Conservation (phyloP, 352 stramenopile genomes). For the Phytophthora niederhauseri region DNA sequence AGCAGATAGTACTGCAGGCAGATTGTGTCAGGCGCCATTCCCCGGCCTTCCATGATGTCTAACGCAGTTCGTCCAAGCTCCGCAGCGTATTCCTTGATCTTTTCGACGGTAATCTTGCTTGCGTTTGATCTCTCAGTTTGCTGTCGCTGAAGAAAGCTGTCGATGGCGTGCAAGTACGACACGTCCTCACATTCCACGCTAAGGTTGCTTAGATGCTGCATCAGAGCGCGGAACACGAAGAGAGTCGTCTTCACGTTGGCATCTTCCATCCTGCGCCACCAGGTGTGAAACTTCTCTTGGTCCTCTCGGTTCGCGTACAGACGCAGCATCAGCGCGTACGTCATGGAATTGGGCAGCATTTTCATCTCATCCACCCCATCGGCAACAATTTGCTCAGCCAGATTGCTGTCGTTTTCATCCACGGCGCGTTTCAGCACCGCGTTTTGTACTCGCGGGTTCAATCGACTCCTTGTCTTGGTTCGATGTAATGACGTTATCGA, state of each 20-base stretch:
- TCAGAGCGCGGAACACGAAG: slow-evolving; percentile 61
- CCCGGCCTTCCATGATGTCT: slow-evolving; percentile 40
- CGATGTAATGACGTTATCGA: slow-evolving; percentile 54
- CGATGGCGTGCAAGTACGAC: slow-evolving; percentile 36
- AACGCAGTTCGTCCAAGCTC: slow-evolving; percentile 36
- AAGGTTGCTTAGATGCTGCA: slow-evolving; percentile 51
- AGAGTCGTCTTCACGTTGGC: slow-evolving; percentile 51
- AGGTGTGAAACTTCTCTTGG: slow-evolving; percentile 50
- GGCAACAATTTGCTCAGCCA: slow-evolving; percentile 61
- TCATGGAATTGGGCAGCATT: slow-evolving; percentile 70
- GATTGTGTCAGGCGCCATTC: slow-evolving; percentile 44
- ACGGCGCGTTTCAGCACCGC: slow-evolving; percentile 64
- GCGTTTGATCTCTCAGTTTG: neutral
- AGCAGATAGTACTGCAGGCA: slow-evolving; percentile 54
- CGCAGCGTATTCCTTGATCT: slow-evolving; percentile 22
- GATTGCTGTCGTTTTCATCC: slow-evolving; percentile 47
- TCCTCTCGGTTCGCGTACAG: slow-evolving; percentile 59
- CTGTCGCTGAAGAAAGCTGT: slow-evolving; percentile 34
- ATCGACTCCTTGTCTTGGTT: slow-evolving; percentile 27
- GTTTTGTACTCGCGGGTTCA: slow-evolving; percentile 59
- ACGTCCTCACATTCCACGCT: slow-evolving; percentile 31
- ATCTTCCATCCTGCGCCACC: slow-evolving; percentile 54
- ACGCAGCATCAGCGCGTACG: slow-evolving; percentile 72
- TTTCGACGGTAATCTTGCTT: slow-evolving; percentile 1
- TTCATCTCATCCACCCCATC: slow-evolving; percentile 45